These are phyloP conservation scores for Phytophthora citricola DNA, from an alignment of 352 stramenopile species.

Conservation along the genomic window DNA sequence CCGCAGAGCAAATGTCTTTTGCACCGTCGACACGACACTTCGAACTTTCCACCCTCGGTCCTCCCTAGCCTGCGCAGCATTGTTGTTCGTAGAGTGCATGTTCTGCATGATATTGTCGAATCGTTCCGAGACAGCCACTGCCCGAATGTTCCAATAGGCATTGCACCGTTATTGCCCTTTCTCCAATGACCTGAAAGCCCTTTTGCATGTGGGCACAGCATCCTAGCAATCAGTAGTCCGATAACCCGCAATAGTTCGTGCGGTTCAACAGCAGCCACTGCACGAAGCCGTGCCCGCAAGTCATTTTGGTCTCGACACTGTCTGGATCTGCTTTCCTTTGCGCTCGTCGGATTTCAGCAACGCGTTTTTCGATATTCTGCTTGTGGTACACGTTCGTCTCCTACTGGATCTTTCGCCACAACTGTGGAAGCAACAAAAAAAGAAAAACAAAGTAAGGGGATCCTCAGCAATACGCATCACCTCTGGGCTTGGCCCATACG, in stretches of 20 bases:
- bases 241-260: not conserved
- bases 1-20: conserved; percentile 4
- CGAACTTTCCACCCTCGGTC: conserved; percentile 5
- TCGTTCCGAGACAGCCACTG: not conserved
- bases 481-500: not conserved
- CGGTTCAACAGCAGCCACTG: not conserved
- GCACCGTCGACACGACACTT: not conserved
- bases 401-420: not conserved
- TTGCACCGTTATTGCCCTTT: not conserved
- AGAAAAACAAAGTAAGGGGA: not conserved
- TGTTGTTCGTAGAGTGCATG: conserved; percentile 2
- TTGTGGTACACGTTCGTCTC: not conserved
- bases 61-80: not conserved
- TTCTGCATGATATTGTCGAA: conserved; percentile 9
- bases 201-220: not conserved
- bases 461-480: not conserved
- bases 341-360: not conserved
- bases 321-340: not conserved
- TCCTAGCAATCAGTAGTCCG: not conserved
- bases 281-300: not conserved
- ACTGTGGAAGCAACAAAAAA: not conserved
- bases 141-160: not conserved
- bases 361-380: conserved; percentile 1
- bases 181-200: not conserved
- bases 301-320: not conserved